Evolutionary conservation across 805 yeast genomes (phyloP), one percentile per base, ranked within the genome.

Genomic region (Candida qinlingensis): DNA sequence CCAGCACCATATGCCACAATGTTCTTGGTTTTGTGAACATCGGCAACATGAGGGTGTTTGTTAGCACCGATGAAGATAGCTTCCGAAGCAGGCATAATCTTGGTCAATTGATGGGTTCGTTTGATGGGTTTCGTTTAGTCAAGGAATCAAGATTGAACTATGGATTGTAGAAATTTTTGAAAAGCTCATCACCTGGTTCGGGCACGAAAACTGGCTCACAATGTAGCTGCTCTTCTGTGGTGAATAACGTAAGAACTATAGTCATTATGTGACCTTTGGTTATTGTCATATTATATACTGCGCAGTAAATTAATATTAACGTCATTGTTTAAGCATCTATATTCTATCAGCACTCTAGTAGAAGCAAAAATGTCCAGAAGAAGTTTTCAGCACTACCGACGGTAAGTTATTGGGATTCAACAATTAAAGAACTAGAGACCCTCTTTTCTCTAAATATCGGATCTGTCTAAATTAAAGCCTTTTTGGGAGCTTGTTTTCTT

Each of bases 11-110:
- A 87, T 0, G 94, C 95, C 6, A 85, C 72, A 5, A 76, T 47
- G 26, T 69, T 59, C 9, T 57, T 55, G 1, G 48, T 46, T 0
- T 60, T 46, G 50, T 74, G 70, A 54, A 74, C 76, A 57, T 81
- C 90, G 27, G 82, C 74, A 6, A 76, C 79, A 50, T 75, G 78
- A 5, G 80, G 69, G 56, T 83, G 88, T 51, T 75, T 77, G 61
- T 86, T 87, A 35, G 88, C 89, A 12, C 95, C 95, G 19, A 78
- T 71, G 61, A 85, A 84, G 4, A 82, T 70, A 13, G 85, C 87
- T 48, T 81, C 85, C 1, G 46, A 47, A 33, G 42, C 45, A 1
- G 58, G 45, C 61, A 56, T 59, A 2, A 8, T 13, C 27, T 6
- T 11, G 30, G 6, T 8, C n/a, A 38, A 6, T 26, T 38, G 2